Percentiles rank a stretch among this genome's conserved stretches.
Conservation (phyloP, 2,329 filamentous ascomycete genomes). For the Chaetomiaceae sp. region DNA sequence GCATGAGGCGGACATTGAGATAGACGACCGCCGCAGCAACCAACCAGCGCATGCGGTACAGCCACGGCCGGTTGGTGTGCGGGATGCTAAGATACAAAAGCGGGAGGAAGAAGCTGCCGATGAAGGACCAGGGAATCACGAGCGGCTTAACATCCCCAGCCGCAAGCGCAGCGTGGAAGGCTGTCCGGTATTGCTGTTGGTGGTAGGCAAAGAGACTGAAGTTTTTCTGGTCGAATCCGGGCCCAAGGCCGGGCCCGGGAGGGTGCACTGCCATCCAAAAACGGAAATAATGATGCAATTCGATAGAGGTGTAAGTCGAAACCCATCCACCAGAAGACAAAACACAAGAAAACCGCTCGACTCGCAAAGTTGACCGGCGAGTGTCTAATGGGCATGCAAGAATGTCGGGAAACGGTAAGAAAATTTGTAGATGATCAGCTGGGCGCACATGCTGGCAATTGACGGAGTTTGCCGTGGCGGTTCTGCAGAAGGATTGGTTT, state of each 20-base stretch:
- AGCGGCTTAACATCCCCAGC: slow-evolving; percentile 37
- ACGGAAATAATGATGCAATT: not conserved
- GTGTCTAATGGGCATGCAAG: not conserved
- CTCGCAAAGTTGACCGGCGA: not conserved
- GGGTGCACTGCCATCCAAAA: slow-evolving; percentile 3
- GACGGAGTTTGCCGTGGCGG: not conserved
- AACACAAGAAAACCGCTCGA: not conserved
- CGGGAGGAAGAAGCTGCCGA: slow-evolving; percentile 47
- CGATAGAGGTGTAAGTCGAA: not conserved
- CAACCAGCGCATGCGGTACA: slow-evolving; percentile 48
- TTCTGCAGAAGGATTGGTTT: not conserved
- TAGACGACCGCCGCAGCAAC: slow-evolving; percentile 42
- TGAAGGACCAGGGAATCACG: slow-evolving; percentile 48
- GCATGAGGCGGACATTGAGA: slow-evolving; percentile 43
- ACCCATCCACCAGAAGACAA: not conserved
- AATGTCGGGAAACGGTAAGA: not conserved
- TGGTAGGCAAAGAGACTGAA: slow-evolving; percentile 24
- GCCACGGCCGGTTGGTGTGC: slow-evolving; percentile 46
- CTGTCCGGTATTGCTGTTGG: slow-evolving; percentile 32
- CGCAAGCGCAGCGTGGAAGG: slow-evolving; percentile 35
- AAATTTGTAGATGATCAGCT: not conserved
- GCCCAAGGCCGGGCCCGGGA: not conserved
- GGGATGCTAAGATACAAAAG: slow-evolving; percentile 54
- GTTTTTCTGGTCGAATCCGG: not conserved
- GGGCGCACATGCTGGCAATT: no score